phyloP scores from a whole-genome alignment of 164 flowering plant genomes.

The Berberis thunbergii region DNA sequence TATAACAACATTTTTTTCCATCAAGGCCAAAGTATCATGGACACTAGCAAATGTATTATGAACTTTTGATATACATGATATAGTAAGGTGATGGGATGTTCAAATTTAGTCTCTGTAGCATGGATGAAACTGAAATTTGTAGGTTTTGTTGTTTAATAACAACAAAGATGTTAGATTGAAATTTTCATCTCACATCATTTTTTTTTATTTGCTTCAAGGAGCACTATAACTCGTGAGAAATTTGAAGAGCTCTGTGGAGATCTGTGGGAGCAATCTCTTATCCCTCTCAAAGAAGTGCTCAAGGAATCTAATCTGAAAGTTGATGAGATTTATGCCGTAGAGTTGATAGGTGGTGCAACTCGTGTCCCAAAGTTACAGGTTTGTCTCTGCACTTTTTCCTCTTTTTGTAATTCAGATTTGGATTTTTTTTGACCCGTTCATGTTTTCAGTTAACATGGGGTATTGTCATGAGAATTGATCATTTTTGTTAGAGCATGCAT shows the following conservation, averaged over 20 bases:
- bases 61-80: too few species aligned
- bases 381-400: neutral
- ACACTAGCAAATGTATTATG: too few species aligned
- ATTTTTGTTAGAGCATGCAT: neutral
- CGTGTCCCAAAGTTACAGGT: constrained; percentile 99
- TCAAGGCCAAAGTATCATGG: too few species aligned
- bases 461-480: neutral
- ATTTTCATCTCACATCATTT: neutral
- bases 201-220: constrained; percentile 38
- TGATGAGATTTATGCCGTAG: constrained; percentile 81
- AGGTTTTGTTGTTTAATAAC: too few species aligned
- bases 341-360: constrained; percentile 95
- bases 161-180: neutral
- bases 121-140: too few species aligned
- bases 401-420: neutral
- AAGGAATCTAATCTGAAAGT: constrained; percentile 55
- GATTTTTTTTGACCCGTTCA: neutral
- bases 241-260: constrained; percentile 95
- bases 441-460: neutral
- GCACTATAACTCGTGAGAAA: constrained; percentile 85
- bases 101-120: too few species aligned
- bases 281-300: constrained; percentile 71
- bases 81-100: too few species aligned
- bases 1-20: too few species aligned
- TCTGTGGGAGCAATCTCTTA: constrained; percentile 84